A percentile compares a stretch with the other conserved stretches of the same genome.
These are phyloP conservation scores for Termitomyces sp. DNA, from an alignment of 768 basidiomycete species.

Conservation along the genomic window DNA sequence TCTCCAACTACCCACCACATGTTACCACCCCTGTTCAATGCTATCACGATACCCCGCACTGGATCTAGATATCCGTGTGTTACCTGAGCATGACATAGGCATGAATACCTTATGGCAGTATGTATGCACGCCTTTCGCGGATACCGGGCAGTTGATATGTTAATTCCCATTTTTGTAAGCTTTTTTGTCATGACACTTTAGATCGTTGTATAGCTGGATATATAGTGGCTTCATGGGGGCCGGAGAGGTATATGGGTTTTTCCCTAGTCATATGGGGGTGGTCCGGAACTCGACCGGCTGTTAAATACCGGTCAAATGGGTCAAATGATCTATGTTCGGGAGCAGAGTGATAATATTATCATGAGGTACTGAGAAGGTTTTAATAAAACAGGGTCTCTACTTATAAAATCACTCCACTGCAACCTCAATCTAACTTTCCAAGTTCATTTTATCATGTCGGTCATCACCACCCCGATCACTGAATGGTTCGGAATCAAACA, in stretches of 20 bases:
- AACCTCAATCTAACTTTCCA: slow-evolving; percentile 1
- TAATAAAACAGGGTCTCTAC: background rate
- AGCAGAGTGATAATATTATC: background rate
- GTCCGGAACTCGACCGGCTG: background rate
- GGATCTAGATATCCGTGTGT: background rate
- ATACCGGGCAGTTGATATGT: no score
- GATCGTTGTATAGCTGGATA: no score
- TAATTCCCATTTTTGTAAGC: no score
- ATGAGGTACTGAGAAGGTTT: slow-evolving; percentile 1
- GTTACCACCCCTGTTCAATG: background rate
- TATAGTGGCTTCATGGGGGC: no score
- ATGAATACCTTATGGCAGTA: background rate
- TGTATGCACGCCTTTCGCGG: no score
- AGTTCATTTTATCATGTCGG: slow-evolving; percentile 37
- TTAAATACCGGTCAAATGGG: background rate
- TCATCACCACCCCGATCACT: slow-evolving; percentile 80
- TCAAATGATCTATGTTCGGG: background rate
- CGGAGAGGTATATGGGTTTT: no score
- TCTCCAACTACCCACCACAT: slow-evolving; percentile 3
- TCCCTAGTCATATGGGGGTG: background rate
- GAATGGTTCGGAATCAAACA: slow-evolving; percentile 86
- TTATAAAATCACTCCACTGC: slow-evolving; percentile 5
- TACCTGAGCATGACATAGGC: background rate
- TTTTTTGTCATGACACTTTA: no score
- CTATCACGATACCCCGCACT: slow-evolving; percentile 8